A percentile compares a stretch with the other conserved stretches of the same genome.
phyloP scores from a whole-genome alignment of 495 filamentous ascomycete species.

The Penicillium lividum region DNA sequence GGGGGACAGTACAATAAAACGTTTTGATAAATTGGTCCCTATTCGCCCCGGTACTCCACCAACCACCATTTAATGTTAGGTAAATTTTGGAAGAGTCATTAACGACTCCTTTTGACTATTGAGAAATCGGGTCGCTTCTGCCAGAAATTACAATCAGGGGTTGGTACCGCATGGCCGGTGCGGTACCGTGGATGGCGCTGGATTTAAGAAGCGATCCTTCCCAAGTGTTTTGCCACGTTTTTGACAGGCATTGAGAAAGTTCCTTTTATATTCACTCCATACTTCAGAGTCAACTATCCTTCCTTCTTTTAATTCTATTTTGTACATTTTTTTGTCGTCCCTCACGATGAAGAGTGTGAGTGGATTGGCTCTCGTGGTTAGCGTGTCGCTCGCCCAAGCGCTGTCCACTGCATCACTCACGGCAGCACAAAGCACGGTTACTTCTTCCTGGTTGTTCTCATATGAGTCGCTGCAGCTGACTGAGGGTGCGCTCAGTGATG shows the following conservation, averaged over 20 bases:
- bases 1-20: too few relatives aligned
- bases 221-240: neutral
- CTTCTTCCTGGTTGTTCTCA: conserved; percentile 11
- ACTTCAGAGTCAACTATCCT: neutral
- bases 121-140: neutral
- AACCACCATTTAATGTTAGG: neutral
- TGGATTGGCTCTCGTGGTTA: conserved; percentile 1
- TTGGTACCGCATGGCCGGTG: neutral
- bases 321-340: neutral
- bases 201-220: neutral
- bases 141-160: neutral
- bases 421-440: conserved; percentile 9
- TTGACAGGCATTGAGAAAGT: neutral
- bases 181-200: neutral
- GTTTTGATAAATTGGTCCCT: too few relatives aligned
- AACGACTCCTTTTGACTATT: neutral
- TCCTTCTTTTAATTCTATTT: neutral
- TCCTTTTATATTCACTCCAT: neutral
- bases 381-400: conserved; percentile 9
- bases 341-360: conserved; percentile 7
- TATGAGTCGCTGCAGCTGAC: neutral
- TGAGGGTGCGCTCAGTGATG: conserved; percentile 12
- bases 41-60: too few relatives aligned
- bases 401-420: conserved; percentile 6
- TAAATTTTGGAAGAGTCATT: neutral